Evolutionary conservation across 192 early-diverging fungal genomes (phyloP).

Genomic region (Entomortierella lignicola): DNA sequence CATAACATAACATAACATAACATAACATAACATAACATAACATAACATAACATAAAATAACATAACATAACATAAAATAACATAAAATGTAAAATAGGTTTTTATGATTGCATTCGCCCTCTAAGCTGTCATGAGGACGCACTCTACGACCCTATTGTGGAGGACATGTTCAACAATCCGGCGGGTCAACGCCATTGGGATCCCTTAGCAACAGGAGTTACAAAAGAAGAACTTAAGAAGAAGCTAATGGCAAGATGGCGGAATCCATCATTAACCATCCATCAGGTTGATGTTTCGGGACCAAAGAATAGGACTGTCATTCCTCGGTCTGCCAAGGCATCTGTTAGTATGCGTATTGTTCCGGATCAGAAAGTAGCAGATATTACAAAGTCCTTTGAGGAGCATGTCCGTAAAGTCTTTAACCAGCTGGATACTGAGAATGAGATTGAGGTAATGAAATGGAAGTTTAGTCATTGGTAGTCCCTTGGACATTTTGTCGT

Average conservation of each 20-base stretch:
- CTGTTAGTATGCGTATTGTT: constrained; percentile 80
- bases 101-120: constrained; percentile 72
- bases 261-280: constrained; percentile 77
- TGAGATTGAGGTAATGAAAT: constrained; percentile 48
- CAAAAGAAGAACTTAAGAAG: constrained; percentile 58
- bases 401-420: constrained; percentile 66
- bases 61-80: too few relatives aligned
- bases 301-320: constrained; percentile 78
- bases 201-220: constrained; percentile 32
- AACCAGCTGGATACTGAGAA: constrained; percentile 60
- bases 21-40: too few relatives aligned
- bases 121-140: constrained; percentile 64
- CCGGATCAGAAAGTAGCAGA: constrained; percentile 77
- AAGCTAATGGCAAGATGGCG: constrained; percentile 81
- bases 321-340: constrained; percentile 72
- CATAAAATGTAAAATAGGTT: too few relatives aligned
- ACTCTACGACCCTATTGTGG: constrained; percentile 69
- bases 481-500: neutral
- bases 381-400: constrained; percentile 68
- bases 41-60: neutral
- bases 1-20: too few relatives aligned
- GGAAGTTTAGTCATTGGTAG: too few relatives aligned
- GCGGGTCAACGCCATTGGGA: constrained; percentile 25
- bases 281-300: constrained; percentile 80
- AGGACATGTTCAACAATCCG: constrained; percentile 54